Evolutionary conservation across 108 stramenopile genomes (phyloP).

Genomic region (Hondaea fermentalgiana): DNA sequence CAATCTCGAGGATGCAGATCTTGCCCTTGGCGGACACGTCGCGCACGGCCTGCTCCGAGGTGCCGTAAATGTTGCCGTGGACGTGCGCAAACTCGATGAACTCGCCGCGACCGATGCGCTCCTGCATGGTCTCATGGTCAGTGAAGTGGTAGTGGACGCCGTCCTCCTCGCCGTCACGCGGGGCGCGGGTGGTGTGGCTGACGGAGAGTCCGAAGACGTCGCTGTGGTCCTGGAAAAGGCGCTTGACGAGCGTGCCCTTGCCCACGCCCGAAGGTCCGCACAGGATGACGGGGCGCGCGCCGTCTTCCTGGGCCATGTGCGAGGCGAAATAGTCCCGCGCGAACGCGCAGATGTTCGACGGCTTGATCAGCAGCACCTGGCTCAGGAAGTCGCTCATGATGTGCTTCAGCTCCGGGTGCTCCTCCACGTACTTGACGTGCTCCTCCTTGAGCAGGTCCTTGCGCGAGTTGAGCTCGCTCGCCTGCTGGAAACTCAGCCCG

Average conservation of each 20-base stretch:
- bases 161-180: slow-evolving; percentile 70
- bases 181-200: slow-evolving; percentile 76
- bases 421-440: not conserved
- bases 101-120: slow-evolving; percentile 51
- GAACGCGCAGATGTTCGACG: not conserved
- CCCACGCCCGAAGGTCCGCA: slow-evolving; percentile 54
- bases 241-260: slow-evolving; percentile 49
- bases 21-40: slow-evolving; percentile 64
- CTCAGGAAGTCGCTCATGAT: slow-evolving; percentile 3
- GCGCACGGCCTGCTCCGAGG: slow-evolving; percentile 62
- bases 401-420: slow-evolving; percentile 8
- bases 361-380: not conserved
- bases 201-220: slow-evolving; percentile 57
- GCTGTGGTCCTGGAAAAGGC: slow-evolving; percentile 29
- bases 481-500: not conserved
- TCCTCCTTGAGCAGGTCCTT: slow-evolving; percentile 12
- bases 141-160: slow-evolving; percentile 78
- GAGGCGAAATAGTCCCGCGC: not conserved
- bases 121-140: slow-evolving; percentile 63
- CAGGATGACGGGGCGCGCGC: slow-evolving; percentile 33
- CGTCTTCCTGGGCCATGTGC: not conserved
- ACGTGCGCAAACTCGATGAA: slow-evolving; percentile 88
- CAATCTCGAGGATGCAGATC: slow-evolving; percentile 88
- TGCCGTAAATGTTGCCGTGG: slow-evolving; percentile 92
- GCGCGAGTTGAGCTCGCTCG: not conserved